Evolutionary conservation across 2,329 filamentous ascomycete genomes (phyloP), one percentile per base, ranked within the genome.

Genomic region (Beauveria rudraprayagi): DNA sequence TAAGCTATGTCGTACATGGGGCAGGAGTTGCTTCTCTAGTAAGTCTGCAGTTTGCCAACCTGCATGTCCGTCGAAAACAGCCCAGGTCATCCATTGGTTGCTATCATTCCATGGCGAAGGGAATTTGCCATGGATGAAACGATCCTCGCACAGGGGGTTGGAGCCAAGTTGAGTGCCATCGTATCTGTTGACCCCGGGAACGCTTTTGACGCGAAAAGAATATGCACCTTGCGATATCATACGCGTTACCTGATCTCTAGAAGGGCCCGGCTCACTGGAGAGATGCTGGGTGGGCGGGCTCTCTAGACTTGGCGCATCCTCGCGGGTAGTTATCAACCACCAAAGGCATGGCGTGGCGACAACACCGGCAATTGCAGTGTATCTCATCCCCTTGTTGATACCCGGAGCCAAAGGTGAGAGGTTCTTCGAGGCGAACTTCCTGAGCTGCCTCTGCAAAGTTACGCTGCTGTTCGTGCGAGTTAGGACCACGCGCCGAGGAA

Each of bases 51-150:
- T 64, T 62, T 74, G 72, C 71, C 71, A 73, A 41, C 72, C 72
- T 46, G 69, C 71, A 59, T 74, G 72, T 0, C 72, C 71, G 59
- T 74, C 71, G 52, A 74, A 73, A 22, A 74, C 69, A 10, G 67
- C 72, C 72, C 71, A 73, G 14, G 71, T 65, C 63, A 71, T 67
- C 71, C 70, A 73, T 11, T 68, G 70, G 53, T 55, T 67, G 47
- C 57, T 53, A 44, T 61, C 53, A 17, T 56, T 19, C 24, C 40
- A 44, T 17, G 54, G 54, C 44, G 37, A 30, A 56, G 53, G 24
- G 34, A 41, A 56, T 41, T 26, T 41, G 44, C 44, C 41, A 24
- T 44, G 37, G 26, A 28, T 41, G 53, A 43, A 56, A 1, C 30
- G 40, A 19, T 56, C 54, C 37, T 56, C 54, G n/a, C 54, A 56